A percentile compares a stretch with the other conserved stretches of the same genome.
Evolutionary conservation across 2,329 filamentous ascomycete genomes (phyloP).

Genomic region (Remersonia thermophila): DNA sequence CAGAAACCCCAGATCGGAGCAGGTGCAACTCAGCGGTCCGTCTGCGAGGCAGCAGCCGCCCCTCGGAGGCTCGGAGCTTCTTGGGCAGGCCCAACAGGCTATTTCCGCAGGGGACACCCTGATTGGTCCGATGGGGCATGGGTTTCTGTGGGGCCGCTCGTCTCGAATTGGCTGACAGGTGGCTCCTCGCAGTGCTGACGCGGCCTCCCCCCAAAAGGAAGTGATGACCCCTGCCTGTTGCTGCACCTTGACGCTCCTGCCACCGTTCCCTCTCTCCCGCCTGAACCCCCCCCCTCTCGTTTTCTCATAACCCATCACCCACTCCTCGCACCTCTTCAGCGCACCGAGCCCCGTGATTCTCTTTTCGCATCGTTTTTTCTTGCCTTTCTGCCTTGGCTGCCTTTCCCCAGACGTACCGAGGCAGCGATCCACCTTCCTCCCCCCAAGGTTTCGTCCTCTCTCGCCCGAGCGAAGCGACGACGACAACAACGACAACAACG

Average conservation of each 20-base stretch:
- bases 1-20: too few species aligned
- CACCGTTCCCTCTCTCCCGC: conserved; percentile 4
- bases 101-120: conserved; percentile 7
- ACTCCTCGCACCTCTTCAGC: too few species aligned
- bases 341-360: too few species aligned
- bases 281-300: too few species aligned
- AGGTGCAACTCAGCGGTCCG: too few species aligned
- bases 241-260: conserved; percentile 1
- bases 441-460: not conserved
- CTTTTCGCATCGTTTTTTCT: not conserved
- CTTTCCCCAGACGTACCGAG: not conserved
- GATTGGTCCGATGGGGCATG: conserved; percentile 8
- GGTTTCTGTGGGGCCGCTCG: not conserved
- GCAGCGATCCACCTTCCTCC: not conserved
- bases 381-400: too few species aligned
- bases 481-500: conserved; percentile 38
- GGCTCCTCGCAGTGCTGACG: conserved; percentile 19
- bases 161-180: conserved; percentile 1
- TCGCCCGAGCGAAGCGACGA: conserved; percentile 8
- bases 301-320: too few species aligned
- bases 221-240: conserved; percentile 2
- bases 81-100: conserved; percentile 13
- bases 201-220: conserved; percentile 22
- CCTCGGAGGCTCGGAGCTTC: too few species aligned
- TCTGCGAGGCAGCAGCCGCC: too few species aligned